phyloP scores from a whole-genome alignment of 345 rosid species.

The Rhodamnia rubescens region DNA sequence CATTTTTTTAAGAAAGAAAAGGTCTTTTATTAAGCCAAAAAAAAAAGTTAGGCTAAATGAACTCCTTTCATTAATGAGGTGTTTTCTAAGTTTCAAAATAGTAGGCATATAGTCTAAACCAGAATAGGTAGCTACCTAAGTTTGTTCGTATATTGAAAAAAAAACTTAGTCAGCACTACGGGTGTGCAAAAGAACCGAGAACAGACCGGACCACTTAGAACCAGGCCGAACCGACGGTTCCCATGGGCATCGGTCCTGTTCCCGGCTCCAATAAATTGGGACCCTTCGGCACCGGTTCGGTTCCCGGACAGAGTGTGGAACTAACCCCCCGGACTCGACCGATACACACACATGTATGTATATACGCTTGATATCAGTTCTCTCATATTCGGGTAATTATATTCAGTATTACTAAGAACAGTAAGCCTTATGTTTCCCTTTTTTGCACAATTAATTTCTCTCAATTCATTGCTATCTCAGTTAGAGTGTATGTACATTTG shows the following conservation, averaged over 20 bases:
- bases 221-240: no score
- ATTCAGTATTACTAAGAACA: constrained; percentile 40
- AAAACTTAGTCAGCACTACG: background rate
- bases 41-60: background rate
- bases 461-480: background rate
- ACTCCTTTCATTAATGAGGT: background rate
- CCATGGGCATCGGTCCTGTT: no score
- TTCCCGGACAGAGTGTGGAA: no score
- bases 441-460: background rate
- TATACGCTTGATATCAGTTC: no score
- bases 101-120: background rate
- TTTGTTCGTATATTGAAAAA: background rate
- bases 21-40: background rate
- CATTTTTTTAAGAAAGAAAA: no score
- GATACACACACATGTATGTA: no score
- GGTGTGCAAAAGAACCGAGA: no score
- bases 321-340: no score
- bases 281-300: no score
- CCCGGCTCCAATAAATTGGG: no score
- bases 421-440: constrained; percentile 1
- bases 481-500: background rate
- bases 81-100: background rate
- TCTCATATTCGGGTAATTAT: constrained; percentile 13
- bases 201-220: no score
- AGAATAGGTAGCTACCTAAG: background rate